Percentiles rank a stretch among this genome's conserved stretches.
phyloP scores from a whole-genome alignment of 257 asterid genomes.

The Pogostemon cablin region DNA sequence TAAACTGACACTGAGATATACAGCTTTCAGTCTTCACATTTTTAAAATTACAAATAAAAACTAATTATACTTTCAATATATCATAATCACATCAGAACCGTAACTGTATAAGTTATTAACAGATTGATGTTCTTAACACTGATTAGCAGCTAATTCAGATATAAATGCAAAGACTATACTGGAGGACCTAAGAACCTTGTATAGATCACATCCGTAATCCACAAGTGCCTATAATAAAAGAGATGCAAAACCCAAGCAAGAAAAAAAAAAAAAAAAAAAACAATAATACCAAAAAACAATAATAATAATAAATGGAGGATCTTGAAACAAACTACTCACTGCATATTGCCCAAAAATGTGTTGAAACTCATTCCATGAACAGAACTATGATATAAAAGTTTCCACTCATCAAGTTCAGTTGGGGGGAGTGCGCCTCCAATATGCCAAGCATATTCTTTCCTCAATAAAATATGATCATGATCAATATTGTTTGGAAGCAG shows the following conservation, averaged over 20 bases:
- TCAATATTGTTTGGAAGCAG: conserved; percentile 46
- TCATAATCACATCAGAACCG: neutral
- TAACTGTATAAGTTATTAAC: neutral
- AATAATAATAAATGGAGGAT: conserved; percentile 1
- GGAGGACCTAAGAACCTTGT: conserved; percentile 4
- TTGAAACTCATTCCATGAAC: conserved; percentile 84
- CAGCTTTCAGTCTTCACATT: conserved; percentile 27
- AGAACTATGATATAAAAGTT: conserved; percentile 81
- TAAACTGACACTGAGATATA: conserved; percentile 27
- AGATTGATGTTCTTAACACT: neutral
- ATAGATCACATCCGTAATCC: neutral
- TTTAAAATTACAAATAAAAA: neutral
- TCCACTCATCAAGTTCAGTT: conserved; percentile 74
- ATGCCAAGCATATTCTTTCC: conserved; percentile 89
- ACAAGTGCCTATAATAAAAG: neutral
- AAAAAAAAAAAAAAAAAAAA: neutral
- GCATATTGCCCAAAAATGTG: conserved; percentile 78
- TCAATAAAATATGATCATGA: conserved; percentile 59
- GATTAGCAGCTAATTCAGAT: neutral
- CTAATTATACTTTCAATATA: neutral
- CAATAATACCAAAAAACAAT: neutral
- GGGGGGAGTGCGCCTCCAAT: conserved; percentile 81
- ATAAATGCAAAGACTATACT: neutral
- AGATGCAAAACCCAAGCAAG: conserved; percentile 21
- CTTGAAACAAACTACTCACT: conserved; percentile 54